Evolutionary conservation across 805 yeast genomes (phyloP).

Genomic region (Lachancea kluyveri): DNA sequence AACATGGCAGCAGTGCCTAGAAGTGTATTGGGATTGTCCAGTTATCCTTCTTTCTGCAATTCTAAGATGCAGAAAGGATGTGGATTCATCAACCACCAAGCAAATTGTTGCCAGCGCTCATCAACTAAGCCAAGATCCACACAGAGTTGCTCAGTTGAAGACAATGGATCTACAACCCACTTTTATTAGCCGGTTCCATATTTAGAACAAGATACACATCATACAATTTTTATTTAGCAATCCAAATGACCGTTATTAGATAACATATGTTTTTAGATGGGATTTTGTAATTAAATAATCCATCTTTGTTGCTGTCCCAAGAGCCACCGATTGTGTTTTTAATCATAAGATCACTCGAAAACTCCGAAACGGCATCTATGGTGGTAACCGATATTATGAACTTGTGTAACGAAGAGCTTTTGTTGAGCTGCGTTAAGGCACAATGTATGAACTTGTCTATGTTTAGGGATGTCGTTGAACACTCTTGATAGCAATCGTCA

Average conservation of each 20-base stretch:
- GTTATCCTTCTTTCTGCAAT: slow-evolving; percentile 61
- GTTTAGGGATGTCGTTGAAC: not conserved
- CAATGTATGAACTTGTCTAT: slow-evolving; percentile 26
- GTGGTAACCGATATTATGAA: slow-evolving; percentile 43
- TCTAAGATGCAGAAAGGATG: slow-evolving; percentile 39
- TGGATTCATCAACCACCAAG: slow-evolving; percentile 28
- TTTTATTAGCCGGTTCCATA: slow-evolving; percentile 20
- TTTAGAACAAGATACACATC: slow-evolving; percentile 2
- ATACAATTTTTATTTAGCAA: slow-evolving; percentile 16
- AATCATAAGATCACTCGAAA: slow-evolving; percentile 18
- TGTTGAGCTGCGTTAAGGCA: slow-evolving; percentile 33
- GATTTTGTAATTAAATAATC: slow-evolving; percentile 36
- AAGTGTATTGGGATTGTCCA: slow-evolving; percentile 72
- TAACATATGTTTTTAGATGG: slow-evolving; percentile 14
- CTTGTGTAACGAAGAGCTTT: slow-evolving; percentile 49
- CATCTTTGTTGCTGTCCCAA: slow-evolving; percentile 56
- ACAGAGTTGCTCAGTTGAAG: slow-evolving; percentile 13
- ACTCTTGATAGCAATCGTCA: slow-evolving; percentile 2
- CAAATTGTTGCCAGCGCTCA: slow-evolving; percentile 16
- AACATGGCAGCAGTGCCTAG: slow-evolving; percentile 56
- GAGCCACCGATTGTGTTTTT: slow-evolving; percentile 43
- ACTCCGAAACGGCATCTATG: slow-evolving; percentile 22
- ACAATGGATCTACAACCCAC: slow-evolving; percentile 20
- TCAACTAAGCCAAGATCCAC: slow-evolving; percentile 15
- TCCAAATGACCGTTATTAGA: slow-evolving; percentile 31